Evolutionary conservation across 768 basidiomycete species (phyloP), one percentile per base, ranked within the genome.

Genomic region (Aureoboletus auriporus): DNA sequence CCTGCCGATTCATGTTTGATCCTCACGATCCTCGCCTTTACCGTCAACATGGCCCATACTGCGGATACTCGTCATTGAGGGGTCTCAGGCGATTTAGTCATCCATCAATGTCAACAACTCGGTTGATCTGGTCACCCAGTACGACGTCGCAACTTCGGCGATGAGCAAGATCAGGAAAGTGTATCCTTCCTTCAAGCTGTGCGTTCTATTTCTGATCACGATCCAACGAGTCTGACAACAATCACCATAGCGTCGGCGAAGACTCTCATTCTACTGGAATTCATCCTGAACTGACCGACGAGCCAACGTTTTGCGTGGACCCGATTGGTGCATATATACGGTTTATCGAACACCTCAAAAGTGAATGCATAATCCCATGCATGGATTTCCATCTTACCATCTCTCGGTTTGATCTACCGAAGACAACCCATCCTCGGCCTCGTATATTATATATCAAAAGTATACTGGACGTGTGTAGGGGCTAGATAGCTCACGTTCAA

Each of bases 261-360:
- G 95, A 97, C 70, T 88, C 88, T 0, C 93, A 87, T 57, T 82
- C 90, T 8, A 76, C 84, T 5, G 90, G 90, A n/a, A 65, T 75
- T 48, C 75, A 79, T 28, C 75, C 76, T 16, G 75, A 82, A 10
- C 68, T 95, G 48, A 91, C 89, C 1, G 88, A 96, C 58, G 83
- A 83, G 29, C 93, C 93, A 5, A 98, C 94, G 0, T 99, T 89
- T 73, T 96, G 95, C 60, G 89, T 95, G 38, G 94, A 97, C 65
- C 94, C 94, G 29, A 95, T 96, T 49, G 93, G 89, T 85, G 56
- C 47, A 74, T 59, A 27, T 40, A 39, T 33, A 12, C n/a, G 20
- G 20, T 31, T 9, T 31, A 23, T 30, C 27, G n/a, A n/a, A n/a
- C n/a, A n/a, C 9, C 13, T 31, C 44, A 9, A 6, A 12, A 20